Base-by-base conservation (phyloP, 495 filamentous ascomycete species). In the Glonium stellatum region DNA sequence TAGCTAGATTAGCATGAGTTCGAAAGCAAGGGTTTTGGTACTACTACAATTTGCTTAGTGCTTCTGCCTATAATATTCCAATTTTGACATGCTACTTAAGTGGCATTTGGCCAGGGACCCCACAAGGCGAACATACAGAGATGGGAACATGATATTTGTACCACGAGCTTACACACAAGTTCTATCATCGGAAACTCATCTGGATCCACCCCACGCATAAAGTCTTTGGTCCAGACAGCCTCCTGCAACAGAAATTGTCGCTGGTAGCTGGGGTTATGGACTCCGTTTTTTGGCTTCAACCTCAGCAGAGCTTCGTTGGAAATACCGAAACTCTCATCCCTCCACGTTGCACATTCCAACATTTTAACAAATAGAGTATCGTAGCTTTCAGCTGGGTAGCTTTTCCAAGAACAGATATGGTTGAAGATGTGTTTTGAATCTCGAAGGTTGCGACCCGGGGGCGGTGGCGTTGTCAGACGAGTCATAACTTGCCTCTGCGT, bases 291-390 rank as follows among this genome's bases (percentile, higher is more conserved):
- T 35, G 72, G 67, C 58, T 82, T 77, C 4, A 89, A 72, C 10
- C 75, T 68, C 23, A 80, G 73, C 4, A 82, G 77, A 23, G 85
- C 84, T 65, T 74, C 78, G 61, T 90, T 90, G 13, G 83, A 79
- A 49, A 87, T 77, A 2, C 78, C 81, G 25, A 88, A 77, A 50
- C 80, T 84, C 39, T 80, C 80, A 62, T 89, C 87, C 61, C 82
- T 80, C 86, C 85, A 89, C 81, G 88, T 82, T 13, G 84, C 82
- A 23, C 88, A 75, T 18, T 87, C 81, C 9, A 86, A 85, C 47
- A 85, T 80, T 54, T 83, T 78, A 50, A 85, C 85, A 79, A 80
- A 62, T 89, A 83, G 5, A 89, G 71, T 27, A 89, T 77, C 11
- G 84, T 83, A 73, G 88, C 86, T 65, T 88, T 88, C 76, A 89